Conservation (phyloP, 1,139 yeast species). For the Hyphopichia fennica region DNA sequence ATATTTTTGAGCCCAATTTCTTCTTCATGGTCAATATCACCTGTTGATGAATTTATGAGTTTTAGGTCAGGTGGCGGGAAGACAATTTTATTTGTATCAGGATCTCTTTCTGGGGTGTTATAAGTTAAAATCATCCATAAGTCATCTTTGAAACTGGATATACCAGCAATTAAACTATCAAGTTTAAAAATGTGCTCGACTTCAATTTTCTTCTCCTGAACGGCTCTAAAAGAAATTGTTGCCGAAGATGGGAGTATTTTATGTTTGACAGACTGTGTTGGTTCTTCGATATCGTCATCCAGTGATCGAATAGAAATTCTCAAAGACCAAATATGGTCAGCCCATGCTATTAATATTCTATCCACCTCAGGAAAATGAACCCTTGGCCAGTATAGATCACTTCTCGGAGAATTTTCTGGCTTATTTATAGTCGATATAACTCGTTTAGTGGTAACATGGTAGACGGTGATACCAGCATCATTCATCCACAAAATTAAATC, state of each 20-base stretch:
- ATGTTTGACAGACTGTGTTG: conserved; percentile 20
- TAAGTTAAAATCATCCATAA: conserved; percentile 61
- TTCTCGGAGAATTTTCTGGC: conserved; percentile 63
- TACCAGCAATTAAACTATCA: conserved; percentile 73
- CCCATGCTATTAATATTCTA: conserved; percentile 82
- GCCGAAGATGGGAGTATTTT: conserved; percentile 64
- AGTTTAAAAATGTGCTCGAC: conserved; percentile 56
- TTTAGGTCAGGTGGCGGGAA: conserved; percentile 65
- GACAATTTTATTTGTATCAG: conserved; percentile 24
- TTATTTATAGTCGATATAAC: conserved; percentile 52
- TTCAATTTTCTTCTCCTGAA: conserved; percentile 56
- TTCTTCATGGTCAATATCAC: conserved; percentile 81
- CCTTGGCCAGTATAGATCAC: conserved; percentile 86
- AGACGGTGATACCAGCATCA: conserved; percentile 71
- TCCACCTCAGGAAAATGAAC: conserved; percentile 67
- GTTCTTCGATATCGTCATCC: conserved; percentile 14
- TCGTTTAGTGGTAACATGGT: conserved; percentile 47
- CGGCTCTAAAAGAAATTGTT: conserved; percentile 55
- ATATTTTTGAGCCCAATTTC: conserved; percentile 67
- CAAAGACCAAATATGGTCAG: conserved; percentile 71
- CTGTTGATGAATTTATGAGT: conserved; percentile 61
- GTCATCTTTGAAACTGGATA: conserved; percentile 71
- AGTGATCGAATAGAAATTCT: conserved; percentile 40
- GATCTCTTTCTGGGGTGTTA: conserved; percentile 38
- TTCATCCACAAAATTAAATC: conserved; percentile 82